Evolutionary conservation across 805 yeast species (phyloP), one percentile per base, ranked within the genome.

Genomic region (Starmerella geochares): DNA sequence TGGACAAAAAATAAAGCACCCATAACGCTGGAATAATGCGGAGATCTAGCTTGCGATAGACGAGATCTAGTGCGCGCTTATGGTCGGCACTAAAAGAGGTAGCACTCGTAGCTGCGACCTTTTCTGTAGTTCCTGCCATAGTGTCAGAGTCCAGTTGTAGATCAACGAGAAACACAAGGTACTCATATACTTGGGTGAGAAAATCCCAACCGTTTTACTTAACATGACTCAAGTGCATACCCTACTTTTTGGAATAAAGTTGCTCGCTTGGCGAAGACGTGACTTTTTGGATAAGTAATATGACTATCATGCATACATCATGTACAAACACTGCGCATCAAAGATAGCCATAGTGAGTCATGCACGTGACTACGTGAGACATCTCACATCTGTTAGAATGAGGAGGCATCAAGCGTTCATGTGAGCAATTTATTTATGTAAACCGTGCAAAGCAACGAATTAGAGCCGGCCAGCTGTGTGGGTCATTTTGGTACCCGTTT

Each of bases 21-120:
- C 94, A 85, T 50, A 85, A 68, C 0, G 90, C 87, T 3, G 94
- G 94, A 51, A 85, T 81, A 59, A 84, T 83, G 47, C 94, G 71
- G 41, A 62, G 61, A 61, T 84, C 94, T 21, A 84, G 68, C 58
- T 75, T 77, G 45, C 82, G 63, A 63, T 84, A 66, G 25, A 66
- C 27, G 5, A 20, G 46, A 10, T 21, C 27, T 5, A 42, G 46
- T 4, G 46, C 46, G 3, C 46, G 46, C 37, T 29, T 17, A 5
- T 14, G 27, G 4, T 40, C 33, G 33, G n/a, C 33, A 16, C 8
- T n/a, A 23, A 23, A 11, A 8, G 33, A 16, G 3, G 32, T 13
- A 5, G 32, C 8, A 11, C 44, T 40, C 3, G 16, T 20, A 3
- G 13, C 32, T 5, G 32, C 24, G n/a, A 17, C 33, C 27, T 40